These are phyloP conservation scores for Ustilago sp. DNA, from an alignment of 1,284 basidiomycete genomes.

Conservation along the genomic window DNA sequence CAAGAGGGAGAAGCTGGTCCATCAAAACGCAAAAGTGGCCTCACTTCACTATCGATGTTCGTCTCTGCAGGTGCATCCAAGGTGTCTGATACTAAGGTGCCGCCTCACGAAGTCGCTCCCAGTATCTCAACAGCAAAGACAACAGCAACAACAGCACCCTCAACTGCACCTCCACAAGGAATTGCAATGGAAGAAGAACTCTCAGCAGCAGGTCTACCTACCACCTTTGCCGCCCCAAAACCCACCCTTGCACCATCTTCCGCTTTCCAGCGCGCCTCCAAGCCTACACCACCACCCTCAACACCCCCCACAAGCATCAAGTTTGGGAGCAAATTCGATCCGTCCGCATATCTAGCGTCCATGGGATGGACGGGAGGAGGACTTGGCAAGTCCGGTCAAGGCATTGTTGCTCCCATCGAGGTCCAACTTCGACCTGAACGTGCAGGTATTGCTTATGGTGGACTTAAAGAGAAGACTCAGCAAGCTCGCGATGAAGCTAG, in stretches of 20 bases:
- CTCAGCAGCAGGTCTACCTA: slow-evolving; percentile 31
- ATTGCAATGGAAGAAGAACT: not conserved
- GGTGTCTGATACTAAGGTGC: slow-evolving; percentile 18
- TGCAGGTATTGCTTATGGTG: slow-evolving; percentile 67
- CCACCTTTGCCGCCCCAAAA: slow-evolving; percentile 18
- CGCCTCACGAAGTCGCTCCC: slow-evolving; percentile 9
- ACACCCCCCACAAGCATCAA: slow-evolving; percentile 39
- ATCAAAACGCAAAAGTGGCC: slow-evolving; percentile 27
- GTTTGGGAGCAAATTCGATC: slow-evolving; percentile 62
- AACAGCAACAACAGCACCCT: not conserved
- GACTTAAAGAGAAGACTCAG: slow-evolving; percentile 65
- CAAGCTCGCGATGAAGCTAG: slow-evolving; percentile 60
- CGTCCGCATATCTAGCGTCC: slow-evolving; percentile 60
- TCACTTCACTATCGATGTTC: slow-evolving; percentile 55
- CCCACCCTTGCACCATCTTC: slow-evolving; percentile 25
- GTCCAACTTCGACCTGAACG: slow-evolving; percentile 65
- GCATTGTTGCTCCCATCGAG: slow-evolving; percentile 67
- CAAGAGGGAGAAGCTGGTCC: slow-evolving; percentile 13
- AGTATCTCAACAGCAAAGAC: not conserved
- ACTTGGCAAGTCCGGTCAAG: slow-evolving; percentile 63
- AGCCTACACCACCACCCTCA: not conserved
- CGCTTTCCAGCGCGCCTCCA: slow-evolving; percentile 32
- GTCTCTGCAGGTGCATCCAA: slow-evolving; percentile 32
- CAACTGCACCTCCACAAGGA: not conserved
- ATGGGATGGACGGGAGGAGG: slow-evolving; percentile 70